Evolutionary conservation across 176 grass and related monocot species (phyloP).

Genomic region (Rhynchospora pubera): DNA sequence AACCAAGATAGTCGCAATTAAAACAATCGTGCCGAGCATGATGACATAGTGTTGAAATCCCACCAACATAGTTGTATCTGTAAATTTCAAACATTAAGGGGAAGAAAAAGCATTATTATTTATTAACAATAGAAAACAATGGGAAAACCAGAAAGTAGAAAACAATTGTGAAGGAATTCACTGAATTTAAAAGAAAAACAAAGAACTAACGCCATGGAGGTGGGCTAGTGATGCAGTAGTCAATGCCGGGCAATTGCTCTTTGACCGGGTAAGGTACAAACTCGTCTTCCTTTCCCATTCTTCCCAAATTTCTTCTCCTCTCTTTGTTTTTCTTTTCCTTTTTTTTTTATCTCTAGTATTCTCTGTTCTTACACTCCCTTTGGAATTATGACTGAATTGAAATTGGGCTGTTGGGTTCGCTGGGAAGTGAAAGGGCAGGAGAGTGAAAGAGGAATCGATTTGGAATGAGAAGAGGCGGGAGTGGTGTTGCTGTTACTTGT

Average conservation of each 20-base stretch:
- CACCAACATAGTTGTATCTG: conserved; percentile 52
- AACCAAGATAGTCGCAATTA: conserved; percentile 82
- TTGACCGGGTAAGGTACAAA: conserved; percentile 41
- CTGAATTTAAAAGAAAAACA: not conserved
- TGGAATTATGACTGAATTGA: not conserved
- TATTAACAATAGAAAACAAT: not conserved
- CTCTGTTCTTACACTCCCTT: not conserved
- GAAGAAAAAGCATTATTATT: not conserved
- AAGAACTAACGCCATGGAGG: conserved; percentile 61
- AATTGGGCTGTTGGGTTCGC: not conserved
- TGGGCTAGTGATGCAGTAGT: conserved; percentile 91
- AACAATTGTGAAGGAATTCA: not conserved
- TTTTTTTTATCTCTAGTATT: not conserved
- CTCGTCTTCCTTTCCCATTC: conserved; percentile 31
- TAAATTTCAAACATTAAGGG: not conserved
- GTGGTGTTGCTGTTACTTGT: not conserved
- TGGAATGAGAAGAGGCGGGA: conserved; percentile 20
- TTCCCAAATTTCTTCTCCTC: not conserved
- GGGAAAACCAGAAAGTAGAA: not conserved
- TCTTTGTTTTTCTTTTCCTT: not conserved
- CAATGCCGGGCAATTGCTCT: conserved; percentile 66
- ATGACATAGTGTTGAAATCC: conserved; percentile 95
- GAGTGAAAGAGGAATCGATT: not conserved
- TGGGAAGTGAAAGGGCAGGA: not conserved
- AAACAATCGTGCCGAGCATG: conserved; percentile 92